These are phyloP conservation scores for Fibroporia radiculosa DNA, from an alignment of 768 basidiomycete genomes.

Conservation along the genomic window DNA sequence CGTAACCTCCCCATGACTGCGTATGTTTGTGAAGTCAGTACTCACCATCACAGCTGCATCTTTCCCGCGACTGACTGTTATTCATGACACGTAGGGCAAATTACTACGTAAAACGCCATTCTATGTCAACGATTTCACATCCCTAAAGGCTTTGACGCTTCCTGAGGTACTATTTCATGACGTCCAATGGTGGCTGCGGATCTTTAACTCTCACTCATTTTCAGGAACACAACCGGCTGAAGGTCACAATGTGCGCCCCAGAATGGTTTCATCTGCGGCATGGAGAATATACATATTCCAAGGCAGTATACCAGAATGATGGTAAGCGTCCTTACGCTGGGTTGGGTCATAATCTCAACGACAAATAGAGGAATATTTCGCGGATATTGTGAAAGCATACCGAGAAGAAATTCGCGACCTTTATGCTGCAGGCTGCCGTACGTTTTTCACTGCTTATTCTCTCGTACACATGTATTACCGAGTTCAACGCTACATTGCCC, in stretches of 20 bases:
- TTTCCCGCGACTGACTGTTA: slow-evolving; percentile 15
- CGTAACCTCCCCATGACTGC: slow-evolving; percentile 25
- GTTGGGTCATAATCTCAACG: neutral
- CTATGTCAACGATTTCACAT: slow-evolving; percentile 56
- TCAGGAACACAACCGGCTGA: slow-evolving; percentile 58
- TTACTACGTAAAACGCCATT: slow-evolving; percentile 54
- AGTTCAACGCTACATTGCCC: neutral
- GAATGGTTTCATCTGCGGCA: slow-evolving; percentile 67
- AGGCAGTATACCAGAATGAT: slow-evolving; percentile 52
- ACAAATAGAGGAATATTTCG: slow-evolving; percentile 35
- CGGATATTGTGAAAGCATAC: slow-evolving; percentile 41
- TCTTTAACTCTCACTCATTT: neutral
- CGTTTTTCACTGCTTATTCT: neutral
- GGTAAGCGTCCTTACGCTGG: slow-evolving; percentile 25
- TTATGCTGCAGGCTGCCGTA: slow-evolving; percentile 34
- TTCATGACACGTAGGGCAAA: slow-evolving; percentile 48
- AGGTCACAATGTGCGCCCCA: slow-evolving; percentile 64
- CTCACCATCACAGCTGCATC: neutral
- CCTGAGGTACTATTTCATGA: slow-evolving; percentile 36
- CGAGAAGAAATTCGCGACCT: slow-evolving; percentile 35
- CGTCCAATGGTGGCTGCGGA: neutral
- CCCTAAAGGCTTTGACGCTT: slow-evolving; percentile 46
- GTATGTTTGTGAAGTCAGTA: slow-evolving; percentile 21
- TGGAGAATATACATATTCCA: slow-evolving; percentile 52
- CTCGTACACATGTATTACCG: neutral